Base-by-base conservation (phyloP, 2,329 filamentous ascomycete genomes). In the Ascochyta koolunga region DNA sequence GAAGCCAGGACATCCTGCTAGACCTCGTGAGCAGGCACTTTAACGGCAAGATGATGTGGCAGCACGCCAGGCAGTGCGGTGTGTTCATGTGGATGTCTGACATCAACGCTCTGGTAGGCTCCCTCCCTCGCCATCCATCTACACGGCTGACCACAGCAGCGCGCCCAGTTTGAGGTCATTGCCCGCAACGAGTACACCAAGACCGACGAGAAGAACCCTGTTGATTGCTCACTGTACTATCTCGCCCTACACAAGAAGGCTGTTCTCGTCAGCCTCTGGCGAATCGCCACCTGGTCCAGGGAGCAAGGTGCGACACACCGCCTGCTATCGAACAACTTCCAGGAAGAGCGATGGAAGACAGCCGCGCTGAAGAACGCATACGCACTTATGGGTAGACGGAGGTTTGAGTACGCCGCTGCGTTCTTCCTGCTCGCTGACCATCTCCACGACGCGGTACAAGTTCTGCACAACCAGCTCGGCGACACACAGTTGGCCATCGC, bases 41-140 rank as follows among this genome's bases (percentile, higher is more conserved):
- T 64, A 89, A 92, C 59, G 88, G 89, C 1, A 88, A 85, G 54
- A 82, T 98, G 78, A 78, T 88, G 6, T 99, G 95, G 95, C 84
- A 89, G 59, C 84, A 93, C 65, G 95, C 93, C 1, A 83, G 89
- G 40, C 89, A 96, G 70, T 91, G 89, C 61, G 95, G 95, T 10
- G 82, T 98, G 50, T 97, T 96, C 69, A 93, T 97, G 87, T 99
- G 95, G 93, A 82, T 99, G 59, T 85, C 86, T 0, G 93, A 97
- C 72, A 75, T 82, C 16, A 84, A 83, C 49, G 87, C 91, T 19
- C 79, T 98, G 70, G 91, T 95, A 81, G 74, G 87, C 67, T 8
- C 3, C 5, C 13, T 22, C 16, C 19, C 27, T 4, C 11, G 25
- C 4, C 5, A 18, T 5, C 21, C 15, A 8, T 4, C 8, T 8